These are phyloP conservation scores for Grammothele lineata DNA, from an alignment of 768 basidiomycete genomes.

Conservation along the genomic window DNA sequence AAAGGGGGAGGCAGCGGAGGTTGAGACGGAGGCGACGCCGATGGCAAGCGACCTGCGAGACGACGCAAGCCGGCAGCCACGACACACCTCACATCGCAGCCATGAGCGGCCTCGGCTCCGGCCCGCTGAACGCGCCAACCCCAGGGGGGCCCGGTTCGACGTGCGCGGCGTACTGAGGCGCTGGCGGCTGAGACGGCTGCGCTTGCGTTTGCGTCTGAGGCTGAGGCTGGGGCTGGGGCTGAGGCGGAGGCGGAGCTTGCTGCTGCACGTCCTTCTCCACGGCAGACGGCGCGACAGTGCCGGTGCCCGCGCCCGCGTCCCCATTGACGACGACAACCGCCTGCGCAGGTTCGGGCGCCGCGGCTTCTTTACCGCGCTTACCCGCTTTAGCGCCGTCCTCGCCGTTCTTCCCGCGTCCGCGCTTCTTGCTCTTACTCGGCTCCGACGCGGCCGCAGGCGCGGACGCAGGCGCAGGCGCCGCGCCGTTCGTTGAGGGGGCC, in stretches of 20 bases:
- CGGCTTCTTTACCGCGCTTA: slow-evolving; percentile 31
- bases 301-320: too few relatives aligned
- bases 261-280: too few relatives aligned
- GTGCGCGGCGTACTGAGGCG: slow-evolving; percentile 6
- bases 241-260: background rate
- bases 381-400: slow-evolving; percentile 29
- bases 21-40: background rate
- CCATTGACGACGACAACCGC: too few relatives aligned
- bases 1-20: too few relatives aligned
- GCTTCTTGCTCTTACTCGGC: slow-evolving; percentile 28
- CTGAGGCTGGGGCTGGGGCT: background rate
- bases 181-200: background rate
- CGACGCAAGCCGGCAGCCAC: too few relatives aligned
- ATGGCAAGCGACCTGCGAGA: too few relatives aligned
- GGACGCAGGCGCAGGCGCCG: slow-evolving; percentile 4
- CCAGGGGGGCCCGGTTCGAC: slow-evolving; percentile 6
- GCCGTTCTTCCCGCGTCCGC: slow-evolving; percentile 20
- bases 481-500: slow-evolving; percentile 12
- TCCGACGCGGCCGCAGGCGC: slow-evolving; percentile 4
- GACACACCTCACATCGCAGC: slow-evolving; percentile 11
- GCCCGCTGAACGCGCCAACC: slow-evolving; percentile 11
- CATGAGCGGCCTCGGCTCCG: slow-evolving; percentile 17
- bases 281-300: too few relatives aligned
- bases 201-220: slow-evolving; percentile 1
- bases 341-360: too few relatives aligned